Evolutionary conservation across 352 stramenopile genomes (phyloP).

Genomic region (Phytophthora foliorum): DNA sequence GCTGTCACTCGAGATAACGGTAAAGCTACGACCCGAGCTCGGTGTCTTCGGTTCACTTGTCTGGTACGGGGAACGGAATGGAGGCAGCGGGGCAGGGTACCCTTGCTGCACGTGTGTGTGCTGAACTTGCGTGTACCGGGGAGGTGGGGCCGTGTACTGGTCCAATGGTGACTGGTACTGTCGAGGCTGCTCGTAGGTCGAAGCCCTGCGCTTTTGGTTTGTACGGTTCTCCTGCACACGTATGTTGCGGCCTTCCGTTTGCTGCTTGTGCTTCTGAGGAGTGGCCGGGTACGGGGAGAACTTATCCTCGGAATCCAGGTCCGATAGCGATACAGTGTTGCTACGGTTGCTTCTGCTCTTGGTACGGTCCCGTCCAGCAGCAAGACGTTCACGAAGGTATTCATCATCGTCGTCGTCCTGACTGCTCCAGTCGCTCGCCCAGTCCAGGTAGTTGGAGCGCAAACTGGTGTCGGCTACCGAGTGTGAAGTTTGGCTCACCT

Average conservation of each 20-base stretch:
- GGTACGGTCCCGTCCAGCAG: conserved; percentile 9
- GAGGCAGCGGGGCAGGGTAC: conserved; percentile 21
- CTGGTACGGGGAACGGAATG: conserved; percentile 41
- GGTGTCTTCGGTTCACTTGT: conserved; percentile 23
- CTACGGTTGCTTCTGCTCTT: conserved; percentile 33
- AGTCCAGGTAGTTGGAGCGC: conserved; percentile 49
- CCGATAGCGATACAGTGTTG: conserved; percentile 40
- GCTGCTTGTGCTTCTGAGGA: conserved; percentile 32
- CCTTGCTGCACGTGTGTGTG: conserved; percentile 11
- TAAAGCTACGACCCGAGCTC: conserved; percentile 35
- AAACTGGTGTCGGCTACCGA: conserved; percentile 40
- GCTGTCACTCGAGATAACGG: conserved; percentile 41
- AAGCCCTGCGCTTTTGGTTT: conserved; percentile 21
- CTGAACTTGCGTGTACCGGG: not conserved
- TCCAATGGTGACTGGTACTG: conserved; percentile 37
- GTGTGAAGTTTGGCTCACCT: conserved; percentile 20
- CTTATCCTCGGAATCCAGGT: conserved; percentile 44
- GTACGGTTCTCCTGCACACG: conserved; percentile 39
- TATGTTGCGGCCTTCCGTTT: conserved; percentile 49
- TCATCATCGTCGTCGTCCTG: conserved; percentile 49
- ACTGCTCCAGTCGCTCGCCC: conserved; percentile 48
- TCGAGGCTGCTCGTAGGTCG: conserved; percentile 5
- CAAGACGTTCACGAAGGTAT: conserved; percentile 37
- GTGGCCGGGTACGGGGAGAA: conserved; percentile 44
- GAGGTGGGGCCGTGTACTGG: conserved; percentile 30